Base-by-base conservation (phyloP, 2,329 filamentous ascomycete genomes). In the Fusarium devonianum region DNA sequence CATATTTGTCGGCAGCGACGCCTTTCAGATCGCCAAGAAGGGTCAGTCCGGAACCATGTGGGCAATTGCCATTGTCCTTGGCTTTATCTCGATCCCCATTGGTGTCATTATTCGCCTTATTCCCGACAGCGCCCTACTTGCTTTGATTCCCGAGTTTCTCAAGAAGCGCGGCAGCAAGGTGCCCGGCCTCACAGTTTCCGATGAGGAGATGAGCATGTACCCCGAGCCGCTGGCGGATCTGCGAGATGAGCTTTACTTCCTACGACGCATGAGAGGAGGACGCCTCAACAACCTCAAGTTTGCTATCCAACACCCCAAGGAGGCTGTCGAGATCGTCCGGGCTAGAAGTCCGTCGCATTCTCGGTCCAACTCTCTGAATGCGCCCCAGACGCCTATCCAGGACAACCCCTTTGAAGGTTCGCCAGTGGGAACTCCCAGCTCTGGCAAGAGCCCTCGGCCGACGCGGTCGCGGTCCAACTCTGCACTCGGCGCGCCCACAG, bases 61-160 rank as follows among this genome's bases (percentile, higher is more conserved):
- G 94, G 92, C 79, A 7, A 88, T 94, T 61, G 96, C 92, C 7
- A 81, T 99, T 47, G 78, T 94, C 18, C 82, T 96, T 26, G 92
- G 92, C 22, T 78, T 88, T 58, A 73, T 95, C n/a, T 96, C 93
- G 13, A 84, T 97, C 21, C 90, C 92, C 0, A 79, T 96, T 44
- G 94, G 90, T 49, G 78, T 93, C 17, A 75, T 90, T 22, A 87
- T 97, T 50, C 89, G 94, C 36, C 78, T 90, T 18, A 81, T 97
- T 40, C 94, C 94, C 0, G 92, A 97, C 68, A 78, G 81, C 35
- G 73, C 87, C 12, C 67, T 89, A 33, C 70, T 78, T 37, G 75
- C 74, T 32, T 69, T 82, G 48, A 71, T 88, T 29, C 77, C 81
- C 3, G 69, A 79, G 29, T 76, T 80, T 44, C 65, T 87, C 43